phyloP scores from a whole-genome alignment of 768 basidiomycete genomes.

The Cubamyces sp. region DNA sequence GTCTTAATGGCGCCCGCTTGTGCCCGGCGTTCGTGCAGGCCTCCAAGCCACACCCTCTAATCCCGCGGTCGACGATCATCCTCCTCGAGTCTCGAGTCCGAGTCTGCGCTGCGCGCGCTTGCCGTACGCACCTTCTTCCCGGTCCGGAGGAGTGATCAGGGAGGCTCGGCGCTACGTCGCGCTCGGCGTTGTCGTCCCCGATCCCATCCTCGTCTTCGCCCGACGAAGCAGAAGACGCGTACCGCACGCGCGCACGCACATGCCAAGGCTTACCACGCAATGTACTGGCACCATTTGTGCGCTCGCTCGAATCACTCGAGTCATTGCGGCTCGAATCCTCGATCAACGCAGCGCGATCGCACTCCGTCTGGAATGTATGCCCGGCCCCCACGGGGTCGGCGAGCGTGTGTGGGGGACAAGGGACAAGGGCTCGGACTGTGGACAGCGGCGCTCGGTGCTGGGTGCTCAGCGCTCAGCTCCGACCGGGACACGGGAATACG shows the following conservation, averaged over 20 bases:
- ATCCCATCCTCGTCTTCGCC: constrained; percentile 26
- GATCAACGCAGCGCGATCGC: constrained; percentile 44
- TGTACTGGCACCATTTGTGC: constrained; percentile 88
- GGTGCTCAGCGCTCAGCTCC: background rate
- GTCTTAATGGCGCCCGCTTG: constrained; percentile 8
- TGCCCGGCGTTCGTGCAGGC: constrained; percentile 57
- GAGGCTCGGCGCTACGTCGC: constrained; percentile 30
- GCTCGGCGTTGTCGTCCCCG: constrained; percentile 39
- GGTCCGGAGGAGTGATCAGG: no score
- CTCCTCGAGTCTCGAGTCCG: constrained; percentile 85
- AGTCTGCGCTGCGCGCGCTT: constrained; percentile 56
- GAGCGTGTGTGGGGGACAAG: background rate
- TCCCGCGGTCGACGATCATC: constrained; percentile 82
- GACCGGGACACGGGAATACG: constrained; percentile 29
- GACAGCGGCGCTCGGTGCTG: constrained; percentile 1
- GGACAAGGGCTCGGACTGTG: background rate
- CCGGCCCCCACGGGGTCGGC: constrained; percentile 20
- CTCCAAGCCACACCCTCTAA: constrained; percentile 83
- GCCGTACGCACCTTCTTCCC: background rate
- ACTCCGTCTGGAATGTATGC: constrained; percentile 36
- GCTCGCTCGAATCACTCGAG: constrained; percentile 81
- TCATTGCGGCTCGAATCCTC: constrained; percentile 70
- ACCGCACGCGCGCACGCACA: constrained; percentile 72
- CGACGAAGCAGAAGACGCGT: constrained; percentile 49
- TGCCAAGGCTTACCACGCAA: constrained; percentile 89